Base-by-base conservation (phyloP, 805 yeast genomes). In the Saturnispora serradocipensis region DNA sequence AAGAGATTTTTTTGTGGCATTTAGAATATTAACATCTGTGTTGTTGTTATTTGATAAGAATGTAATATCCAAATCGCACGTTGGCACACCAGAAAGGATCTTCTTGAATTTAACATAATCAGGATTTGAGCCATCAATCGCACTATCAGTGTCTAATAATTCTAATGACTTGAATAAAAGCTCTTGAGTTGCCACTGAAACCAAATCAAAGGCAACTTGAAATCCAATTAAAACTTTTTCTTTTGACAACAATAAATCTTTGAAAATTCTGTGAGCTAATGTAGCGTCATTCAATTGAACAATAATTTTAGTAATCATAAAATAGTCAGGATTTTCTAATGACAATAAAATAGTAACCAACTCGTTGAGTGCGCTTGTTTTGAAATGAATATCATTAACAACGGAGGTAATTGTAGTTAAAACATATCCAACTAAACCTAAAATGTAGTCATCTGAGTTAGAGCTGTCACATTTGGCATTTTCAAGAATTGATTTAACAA, bases 121-220 rank as follows among this genome's bases (percentile, higher is more conserved):
- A 9, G 58, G 58, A 40, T 63, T 58, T 15, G 52, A 22, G 25
- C 58, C 53, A 36, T 63, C 65, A 35, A 64, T 47, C n/a, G 62
- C 52, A 15, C 56, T 48, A 49, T 67, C 71, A 1, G 54, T 52
- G 15, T 64, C 60, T 49, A 78, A 66, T 5, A 62, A 63, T 39
- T 74, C 71, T 25, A 75, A 68, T 6, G 83, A 74, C 45, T 72
- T 75, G 51, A 81, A 84, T 53, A 90, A 74, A 58, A 93, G 75
- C 63, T 88, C 95, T 71, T 91, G 98, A 7, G 96, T 80, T 0
- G 97, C 97, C 15, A 95, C 82, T 50, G 82, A 82, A 6, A 90
- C 97, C 54, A 93, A 77, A 67, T 93, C 99, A 67, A 93, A 93
- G 1, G 97, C 97, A 50, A 91, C 87, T 72, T 93, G 99, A 67